These are phyloP conservation scores for Citrullus colocynthis DNA, from an alignment of 306 rosid genomes.

Conservation along the genomic window DNA sequence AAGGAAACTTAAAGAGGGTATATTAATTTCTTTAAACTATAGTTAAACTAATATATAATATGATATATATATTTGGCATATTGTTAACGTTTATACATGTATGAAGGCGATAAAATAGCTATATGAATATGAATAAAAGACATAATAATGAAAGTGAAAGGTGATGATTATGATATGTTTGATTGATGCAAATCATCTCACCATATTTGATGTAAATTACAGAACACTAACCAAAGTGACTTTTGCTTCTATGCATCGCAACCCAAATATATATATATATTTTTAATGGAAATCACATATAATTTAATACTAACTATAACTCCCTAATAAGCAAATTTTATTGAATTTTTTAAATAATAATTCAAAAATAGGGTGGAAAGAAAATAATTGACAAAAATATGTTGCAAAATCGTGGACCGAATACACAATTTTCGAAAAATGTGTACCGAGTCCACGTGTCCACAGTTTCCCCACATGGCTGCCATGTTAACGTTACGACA, in stretches of 20 bases:
- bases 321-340: not conserved
- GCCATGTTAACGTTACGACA: no score
- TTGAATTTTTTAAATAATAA: no score
- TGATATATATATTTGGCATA: not conserved
- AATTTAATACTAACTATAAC: slow-evolving; percentile 5
- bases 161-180: slow-evolving; percentile 1
- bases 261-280: slow-evolving; percentile 54
- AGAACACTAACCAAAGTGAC: slow-evolving; percentile 27
- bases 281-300: slow-evolving; percentile 31
- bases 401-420: no score
- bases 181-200: slow-evolving; percentile 68
- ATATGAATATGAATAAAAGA: not conserved
- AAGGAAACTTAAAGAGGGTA: not conserved
- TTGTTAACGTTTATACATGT: slow-evolving; percentile 20
- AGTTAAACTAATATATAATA: not conserved
- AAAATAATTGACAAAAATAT: no score
- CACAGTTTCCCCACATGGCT: no score
- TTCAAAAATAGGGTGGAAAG: no score
- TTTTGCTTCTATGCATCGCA: slow-evolving; percentile 97
- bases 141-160: slow-evolving; percentile 14
- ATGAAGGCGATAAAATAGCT: not conserved
- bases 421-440: no score
- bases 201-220: slow-evolving; percentile 61
- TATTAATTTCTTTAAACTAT: not conserved
- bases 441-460: no score